Evolutionary conservation across 208 protist species (phyloP).

Genomic region (Trypanosoma scelopori): DNA sequence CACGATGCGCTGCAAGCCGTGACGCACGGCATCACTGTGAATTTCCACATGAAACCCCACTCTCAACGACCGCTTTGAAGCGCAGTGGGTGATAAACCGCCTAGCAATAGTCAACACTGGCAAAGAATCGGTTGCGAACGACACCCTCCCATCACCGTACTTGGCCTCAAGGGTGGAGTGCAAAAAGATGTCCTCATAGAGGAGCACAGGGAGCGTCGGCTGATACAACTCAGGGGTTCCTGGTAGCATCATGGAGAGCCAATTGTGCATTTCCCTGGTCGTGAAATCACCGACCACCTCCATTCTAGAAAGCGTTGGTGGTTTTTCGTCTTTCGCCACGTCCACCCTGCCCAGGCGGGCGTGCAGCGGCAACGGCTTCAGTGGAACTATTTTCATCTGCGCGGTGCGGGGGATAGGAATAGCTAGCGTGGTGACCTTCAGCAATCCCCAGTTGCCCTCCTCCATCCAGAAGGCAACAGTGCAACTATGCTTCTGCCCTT

Average conservation of each 20-base stretch:
- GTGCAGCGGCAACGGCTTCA: conserved; percentile 70
- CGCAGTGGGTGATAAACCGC: conserved; percentile 26
- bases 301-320: conserved; percentile 44
- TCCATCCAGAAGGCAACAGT: conserved; percentile 46
- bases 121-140: conserved; percentile 59
- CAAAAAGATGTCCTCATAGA: conserved; percentile 59
- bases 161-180: conserved; percentile 22
- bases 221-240: conserved; percentile 52
- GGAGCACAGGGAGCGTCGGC: conserved; percentile 27
- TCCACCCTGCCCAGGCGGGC: conserved; percentile 40
- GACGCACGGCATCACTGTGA: conserved; percentile 18
- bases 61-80: conserved; percentile 12
- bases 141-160: conserved; percentile 21
- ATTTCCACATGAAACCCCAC: conserved; percentile 6
- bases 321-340: conserved; percentile 13
- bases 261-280: conserved; percentile 47
- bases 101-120: conserved; percentile 42
- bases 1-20: conserved; percentile 41
- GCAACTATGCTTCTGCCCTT: conserved; percentile 11
- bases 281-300: conserved; percentile 51
- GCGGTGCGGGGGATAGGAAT: conserved; percentile 63
- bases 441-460: conserved; percentile 44
- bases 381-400: conserved; percentile 54
- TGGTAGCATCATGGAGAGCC: conserved; percentile 63
- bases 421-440: conserved; percentile 49